Base-by-base conservation (phyloP, 176 grass and related monocot species). In the Eleusine coracana region DNA sequence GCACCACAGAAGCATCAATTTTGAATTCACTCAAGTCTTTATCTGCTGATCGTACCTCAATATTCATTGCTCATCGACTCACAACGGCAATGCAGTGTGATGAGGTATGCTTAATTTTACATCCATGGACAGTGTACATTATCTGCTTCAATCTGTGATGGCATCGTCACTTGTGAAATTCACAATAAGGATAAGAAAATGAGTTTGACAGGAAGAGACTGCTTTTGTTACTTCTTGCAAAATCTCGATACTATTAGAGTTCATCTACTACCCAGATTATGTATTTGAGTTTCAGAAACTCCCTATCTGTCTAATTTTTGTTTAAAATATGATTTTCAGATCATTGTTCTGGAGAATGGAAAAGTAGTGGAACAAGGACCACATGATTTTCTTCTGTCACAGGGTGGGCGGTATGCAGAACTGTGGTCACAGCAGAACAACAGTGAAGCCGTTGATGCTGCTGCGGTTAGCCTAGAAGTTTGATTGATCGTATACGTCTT, bases 31-130 rank as follows among this genome's bases (percentile, higher is more conserved):
- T 99, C 51, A 99, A 89, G 82, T 88, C 82, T 71, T 87, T 98
- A 76, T 90, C 96, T 0, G 58, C 56, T 9, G 82, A 93, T 71
- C 82, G 96, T 36, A 93, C 96, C 58, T 98, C 93, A 41, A 96
- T 95, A 76, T 96, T 98, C 82, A 88, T 92, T 20, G 96, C 96
- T 87, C 96, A 98, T 75, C 89, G 93, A 41, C 96, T 98, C 51
- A 98, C 96, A 31, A 98, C 93, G 23, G 96, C 96, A 65, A 93
- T 95, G 93, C 92, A 96, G 80, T 98, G 96, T 16, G 87, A 98
- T 25, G 80, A 98, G 96, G 96, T 93, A 91, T 68, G 72, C 37
- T 74, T 38, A 78, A 70, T 40, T 76, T 28, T 42, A 70, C 41
- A 82, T 41, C 40, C 25, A 60, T 76, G 40, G 39, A 85, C 42